A percentile compares a stretch with the other conserved stretches of the same genome.
Conservation (phyloP, 129 eudicot species). For the Tanacetum coccineum region DNA sequence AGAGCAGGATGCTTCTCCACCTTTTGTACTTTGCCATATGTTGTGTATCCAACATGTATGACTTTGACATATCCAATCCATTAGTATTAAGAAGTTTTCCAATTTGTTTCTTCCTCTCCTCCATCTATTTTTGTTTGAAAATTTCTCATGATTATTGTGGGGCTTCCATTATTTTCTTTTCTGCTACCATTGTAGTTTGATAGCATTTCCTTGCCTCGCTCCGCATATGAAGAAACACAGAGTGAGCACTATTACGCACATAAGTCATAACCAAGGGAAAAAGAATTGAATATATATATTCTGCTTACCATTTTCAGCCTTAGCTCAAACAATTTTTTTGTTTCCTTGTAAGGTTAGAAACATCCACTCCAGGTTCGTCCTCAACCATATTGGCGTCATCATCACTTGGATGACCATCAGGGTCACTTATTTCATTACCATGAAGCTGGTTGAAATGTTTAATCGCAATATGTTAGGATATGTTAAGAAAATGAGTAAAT, state of each 20-base stretch:
- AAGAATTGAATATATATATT: not conserved
- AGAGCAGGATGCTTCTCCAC: constrained; percentile 96
- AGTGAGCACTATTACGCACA: not conserved
- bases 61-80: constrained; percentile 86
- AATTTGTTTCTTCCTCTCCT: too few species aligned
- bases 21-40: constrained; percentile 93
- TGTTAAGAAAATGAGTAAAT: too few species aligned
- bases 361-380: constrained; percentile 42
- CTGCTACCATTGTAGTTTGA: constrained; percentile 91
- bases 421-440: constrained; percentile 31
- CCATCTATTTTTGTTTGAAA: too few species aligned
- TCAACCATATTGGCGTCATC: constrained; percentile 38
- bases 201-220: constrained; percentile 94
- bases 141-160: constrained; percentile 65
- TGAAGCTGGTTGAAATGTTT: constrained; percentile 28
- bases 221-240: constrained; percentile 30
- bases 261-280: not conserved
- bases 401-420: constrained; percentile 36
- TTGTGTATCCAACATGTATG: constrained; percentile 92
- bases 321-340: constrained; percentile 73
- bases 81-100: too few species aligned
- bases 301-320: constrained; percentile 76
- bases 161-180: constrained; percentile 86
- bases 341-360: constrained; percentile 67
- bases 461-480: constrained; percentile 6